Evolutionary conservation across 225 moss, liverwort and hornwort genomes (phyloP).

Genomic region (Asterella californica): DNA sequence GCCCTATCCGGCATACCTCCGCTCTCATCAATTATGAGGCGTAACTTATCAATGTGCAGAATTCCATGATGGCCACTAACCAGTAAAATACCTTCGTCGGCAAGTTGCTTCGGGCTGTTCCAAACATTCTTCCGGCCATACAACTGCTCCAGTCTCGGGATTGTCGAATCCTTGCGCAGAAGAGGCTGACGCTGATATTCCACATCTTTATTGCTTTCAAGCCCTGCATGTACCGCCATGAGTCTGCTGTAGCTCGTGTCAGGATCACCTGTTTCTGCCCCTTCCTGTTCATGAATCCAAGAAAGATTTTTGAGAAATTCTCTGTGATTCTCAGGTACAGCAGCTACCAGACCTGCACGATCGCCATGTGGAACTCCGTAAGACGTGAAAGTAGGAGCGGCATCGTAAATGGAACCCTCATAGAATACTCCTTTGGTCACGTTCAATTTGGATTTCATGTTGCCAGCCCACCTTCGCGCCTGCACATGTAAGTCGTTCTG

Average conservation of each 20-base stretch:
- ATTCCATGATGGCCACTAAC: slow-evolving; percentile 84
- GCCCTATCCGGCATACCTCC: slow-evolving; percentile 67
- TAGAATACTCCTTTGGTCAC: slow-evolving; percentile 47
- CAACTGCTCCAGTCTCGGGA: slow-evolving; percentile 64
- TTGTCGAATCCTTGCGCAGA: slow-evolving; percentile 50
- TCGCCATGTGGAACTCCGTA: slow-evolving; percentile 91
- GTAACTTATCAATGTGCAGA: slow-evolving; percentile 59
- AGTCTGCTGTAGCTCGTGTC: slow-evolving; percentile 81
- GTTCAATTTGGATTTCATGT: slow-evolving; percentile 48
- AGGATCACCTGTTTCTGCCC: slow-evolving; percentile 58
- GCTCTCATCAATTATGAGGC: slow-evolving; percentile 93
- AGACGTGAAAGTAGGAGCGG: slow-evolving; percentile 74
- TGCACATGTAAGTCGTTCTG: slow-evolving; percentile 78
- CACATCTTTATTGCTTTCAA: slow-evolving; percentile 59
- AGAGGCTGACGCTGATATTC: slow-evolving; percentile 59
- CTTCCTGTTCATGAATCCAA: slow-evolving; percentile 87
- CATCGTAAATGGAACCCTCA: slow-evolving; percentile 79
- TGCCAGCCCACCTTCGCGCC: slow-evolving; percentile 88
- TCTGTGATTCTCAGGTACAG: slow-evolving; percentile 75
- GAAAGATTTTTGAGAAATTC: slow-evolving; percentile 66
- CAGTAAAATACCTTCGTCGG: slow-evolving; percentile 57
- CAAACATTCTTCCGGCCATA: slow-evolving; percentile 88
- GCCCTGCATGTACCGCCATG: slow-evolving; percentile 86
- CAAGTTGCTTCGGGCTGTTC: slow-evolving; percentile 82
- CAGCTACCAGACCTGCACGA: slow-evolving; percentile 73